Evolutionary conservation across 305 asterid genomes (phyloP).

Genomic region (Fraxinus greggii): DNA sequence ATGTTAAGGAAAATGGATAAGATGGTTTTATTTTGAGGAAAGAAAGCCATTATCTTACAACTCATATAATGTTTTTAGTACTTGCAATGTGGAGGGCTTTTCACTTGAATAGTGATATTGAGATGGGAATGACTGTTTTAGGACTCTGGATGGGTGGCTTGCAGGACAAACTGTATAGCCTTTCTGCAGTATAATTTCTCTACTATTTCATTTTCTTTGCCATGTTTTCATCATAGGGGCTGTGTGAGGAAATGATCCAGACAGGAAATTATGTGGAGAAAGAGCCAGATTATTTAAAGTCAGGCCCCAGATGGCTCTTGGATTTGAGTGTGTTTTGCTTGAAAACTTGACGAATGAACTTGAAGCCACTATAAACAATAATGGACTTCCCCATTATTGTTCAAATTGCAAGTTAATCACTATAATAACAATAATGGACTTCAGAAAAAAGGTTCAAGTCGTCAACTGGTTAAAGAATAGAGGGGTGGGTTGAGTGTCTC

Average conservation of each 20-base stretch:
- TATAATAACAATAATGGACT: background rate
- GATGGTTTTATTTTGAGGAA: background rate
- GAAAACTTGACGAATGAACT: background rate
- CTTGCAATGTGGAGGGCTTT: constrained; percentile 12
- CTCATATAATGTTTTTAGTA: background rate
- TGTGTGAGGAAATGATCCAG: background rate
- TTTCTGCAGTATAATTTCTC: background rate
- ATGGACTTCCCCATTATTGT: background rate
- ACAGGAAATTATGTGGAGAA: background rate
- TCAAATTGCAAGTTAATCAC: background rate
- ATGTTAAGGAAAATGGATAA: background rate
- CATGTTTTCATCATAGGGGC: background rate
- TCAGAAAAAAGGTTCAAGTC: background rate
- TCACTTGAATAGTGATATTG: constrained; percentile 11
- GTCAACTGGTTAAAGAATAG: background rate
- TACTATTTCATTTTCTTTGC: background rate
- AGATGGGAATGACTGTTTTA: constrained; percentile 6
- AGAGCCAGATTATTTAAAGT: background rate
- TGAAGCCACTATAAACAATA: background rate
- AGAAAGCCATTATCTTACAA: background rate
- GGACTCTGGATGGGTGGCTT: constrained; percentile 16
- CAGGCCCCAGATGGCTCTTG: background rate
- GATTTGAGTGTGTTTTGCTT: background rate
- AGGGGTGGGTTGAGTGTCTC: constrained; percentile 2
- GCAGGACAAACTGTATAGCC: constrained; percentile 3